Conservation (phyloP, 2,329 filamentous ascomycete genomes). For the Alternaria metachromatica region DNA sequence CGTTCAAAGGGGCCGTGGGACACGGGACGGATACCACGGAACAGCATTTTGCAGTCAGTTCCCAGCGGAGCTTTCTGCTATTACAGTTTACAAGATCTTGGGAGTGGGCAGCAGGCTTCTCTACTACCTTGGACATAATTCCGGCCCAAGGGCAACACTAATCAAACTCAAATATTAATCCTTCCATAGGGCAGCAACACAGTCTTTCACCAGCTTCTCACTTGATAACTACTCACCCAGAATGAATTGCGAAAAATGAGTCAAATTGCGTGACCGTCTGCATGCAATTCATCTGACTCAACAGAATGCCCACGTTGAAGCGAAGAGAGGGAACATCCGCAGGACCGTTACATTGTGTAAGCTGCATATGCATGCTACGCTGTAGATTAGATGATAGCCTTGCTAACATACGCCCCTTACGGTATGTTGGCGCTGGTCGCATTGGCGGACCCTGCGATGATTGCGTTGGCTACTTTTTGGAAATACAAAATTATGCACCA, state of each 20-base stretch:
- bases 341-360: constrained; percentile 4
- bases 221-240: background rate
- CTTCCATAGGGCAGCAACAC: background rate
- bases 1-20: constrained; percentile 7
- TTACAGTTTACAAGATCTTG: background rate
- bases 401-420: constrained; percentile 12
- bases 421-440: background rate
- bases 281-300: constrained; percentile 4
- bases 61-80: background rate
- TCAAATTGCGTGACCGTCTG: background rate
- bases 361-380: constrained; percentile 6
- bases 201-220: background rate
- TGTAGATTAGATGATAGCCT: constrained; percentile 10
- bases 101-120: constrained; percentile 5
- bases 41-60: constrained; percentile 9
- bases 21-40: constrained; percentile 23
- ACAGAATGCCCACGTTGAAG: background rate
- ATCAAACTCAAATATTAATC: background rate
- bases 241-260: background rate
- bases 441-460: background rate
- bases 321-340: background rate
- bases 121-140: background rate
- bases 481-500: background rate
- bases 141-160: background rate
- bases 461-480: background rate